Base-by-base conservation (phyloP, 2,329 filamentous ascomycete species). In the Tolypocladium tropicale region DNA sequence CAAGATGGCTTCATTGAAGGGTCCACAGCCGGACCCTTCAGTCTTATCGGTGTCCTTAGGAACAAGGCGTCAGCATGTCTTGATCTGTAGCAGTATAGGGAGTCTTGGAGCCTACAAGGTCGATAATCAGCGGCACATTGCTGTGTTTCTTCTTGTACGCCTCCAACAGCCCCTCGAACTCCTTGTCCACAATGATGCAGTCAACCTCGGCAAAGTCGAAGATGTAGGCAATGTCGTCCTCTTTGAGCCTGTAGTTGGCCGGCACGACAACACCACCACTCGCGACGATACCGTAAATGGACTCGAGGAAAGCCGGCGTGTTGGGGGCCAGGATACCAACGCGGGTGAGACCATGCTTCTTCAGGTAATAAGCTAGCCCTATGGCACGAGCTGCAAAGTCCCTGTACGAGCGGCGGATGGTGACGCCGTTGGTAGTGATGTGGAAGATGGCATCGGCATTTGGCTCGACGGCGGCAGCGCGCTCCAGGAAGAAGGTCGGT, bases 261-360 rank as follows among this genome's bases (percentile, higher is more conserved):
- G 80, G 80, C 54, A 96, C 88, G 59, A 91, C 84, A 28, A 95
- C 82, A 9, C 79, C 89, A 1, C 90, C 90, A 0, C 89, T 89
- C 1, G 89, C 92, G 1, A 85, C 86, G 62, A 96, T 87, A 2
- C 89, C 94, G 67, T 90, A 99, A 59, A 96, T 89, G 7, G 85
- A 82, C 73, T 97, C 93, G 32, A 99, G 77, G 65, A 97, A 97
- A 0, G 92, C 92, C 0, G 94, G 94, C 1, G 94, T 99, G 69
- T 99, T 99, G 3, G 94, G 89, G 10, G 85, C 86, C 12, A 99
- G 77, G 52, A 99, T 86, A 7, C 94, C 94, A 6, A 97, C 88
- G 58, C 89, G 81, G 65, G 83, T 86, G 65, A 83, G 84, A 5
- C 81, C 79, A 66, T 89, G 83, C 69, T 89, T 89, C 63, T 82